These are phyloP conservation scores for Rhizopogon parksii DNA, from an alignment of 1,284 basidiomycete species.

Conservation along the genomic window DNA sequence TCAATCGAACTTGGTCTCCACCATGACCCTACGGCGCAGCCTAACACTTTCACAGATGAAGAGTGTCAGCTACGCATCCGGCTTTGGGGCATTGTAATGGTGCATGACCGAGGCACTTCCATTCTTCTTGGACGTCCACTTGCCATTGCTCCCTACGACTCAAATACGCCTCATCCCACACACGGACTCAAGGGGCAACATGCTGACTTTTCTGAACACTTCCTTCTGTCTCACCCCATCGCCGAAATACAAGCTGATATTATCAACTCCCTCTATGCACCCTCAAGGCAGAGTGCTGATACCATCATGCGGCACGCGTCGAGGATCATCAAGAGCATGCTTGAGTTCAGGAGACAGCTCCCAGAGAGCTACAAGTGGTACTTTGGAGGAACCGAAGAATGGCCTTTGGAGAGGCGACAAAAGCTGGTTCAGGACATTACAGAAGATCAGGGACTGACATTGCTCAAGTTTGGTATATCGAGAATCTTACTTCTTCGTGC, in stretches of 20 bases:
- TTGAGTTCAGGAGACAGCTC: constrained; percentile 55
- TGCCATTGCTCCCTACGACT: constrained; percentile 68
- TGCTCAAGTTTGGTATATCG: constrained; percentile 75
- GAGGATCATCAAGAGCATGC: constrained; percentile 68
- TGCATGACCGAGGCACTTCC: constrained; percentile 79
- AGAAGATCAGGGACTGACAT: constrained; percentile 69
- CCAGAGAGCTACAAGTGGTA: constrained; percentile 65
- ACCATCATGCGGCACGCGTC: constrained; percentile 67
- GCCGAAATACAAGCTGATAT: constrained; percentile 80
- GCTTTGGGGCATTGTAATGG: constrained; percentile 72
- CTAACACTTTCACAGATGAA: constrained; percentile 59
- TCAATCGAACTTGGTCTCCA: constrained; percentile 76
- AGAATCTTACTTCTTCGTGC: constrained; percentile 69
- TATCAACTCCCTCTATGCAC: constrained; percentile 73
- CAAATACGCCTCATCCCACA: constrained; percentile 65
- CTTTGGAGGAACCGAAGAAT: constrained; percentile 67
- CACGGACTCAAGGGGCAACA: constrained; percentile 38
- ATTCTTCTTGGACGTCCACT: constrained; percentile 78
- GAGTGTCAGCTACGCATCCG: constrained; percentile 71
- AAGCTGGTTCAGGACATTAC: constrained; percentile 66
- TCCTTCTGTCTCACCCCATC: constrained; percentile 59
- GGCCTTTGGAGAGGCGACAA: constrained; percentile 55
- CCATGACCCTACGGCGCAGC: constrained; percentile 69
- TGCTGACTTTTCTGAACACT: constrained; percentile 58
- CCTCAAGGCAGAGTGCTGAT: constrained; percentile 58